Conservation (phyloP, 345 rosid species). For the Microcos paniculata region DNA sequence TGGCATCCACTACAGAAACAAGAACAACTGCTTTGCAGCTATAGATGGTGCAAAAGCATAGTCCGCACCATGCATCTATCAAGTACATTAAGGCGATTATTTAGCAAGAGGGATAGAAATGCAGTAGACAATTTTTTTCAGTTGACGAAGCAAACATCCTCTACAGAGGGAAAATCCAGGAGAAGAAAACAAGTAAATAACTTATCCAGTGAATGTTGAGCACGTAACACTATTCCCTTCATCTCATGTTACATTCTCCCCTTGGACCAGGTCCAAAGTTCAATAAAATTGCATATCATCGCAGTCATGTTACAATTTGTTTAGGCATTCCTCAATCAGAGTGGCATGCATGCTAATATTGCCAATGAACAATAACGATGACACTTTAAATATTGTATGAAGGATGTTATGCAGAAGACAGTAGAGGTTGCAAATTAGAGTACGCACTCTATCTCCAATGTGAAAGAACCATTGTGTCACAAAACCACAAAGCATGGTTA, state of each 20-base stretch:
- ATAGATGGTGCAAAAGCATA: not conserved
- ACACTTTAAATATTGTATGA: not conserved
- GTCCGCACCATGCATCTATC: not conserved
- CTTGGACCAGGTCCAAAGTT: not conserved
- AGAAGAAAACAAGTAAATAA: conserved; percentile 10
- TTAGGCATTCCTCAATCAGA: not conserved
- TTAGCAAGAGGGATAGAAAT: not conserved
- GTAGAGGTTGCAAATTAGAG: not conserved
- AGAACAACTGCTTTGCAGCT: not conserved
- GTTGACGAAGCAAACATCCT: not conserved
- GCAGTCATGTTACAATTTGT: not conserved
- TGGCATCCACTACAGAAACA: not conserved
- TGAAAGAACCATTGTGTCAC: not conserved
- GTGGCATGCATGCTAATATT: not conserved
- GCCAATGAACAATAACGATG: not conserved
- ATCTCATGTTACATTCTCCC: not conserved
- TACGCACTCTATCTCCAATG: not conserved
- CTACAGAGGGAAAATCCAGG: not conserved
- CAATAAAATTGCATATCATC: not conserved
- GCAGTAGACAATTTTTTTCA: not conserved
- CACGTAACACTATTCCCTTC: not conserved
- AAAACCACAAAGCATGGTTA: not conserved
- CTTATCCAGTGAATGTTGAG: not conserved
- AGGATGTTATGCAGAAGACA: not conserved
- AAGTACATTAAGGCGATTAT: not conserved